A percentile compares a stretch with the other conserved stretches of the same genome.
These are phyloP conservation scores for Teunomyces funiuensis DNA, from an alignment of 805 yeast species.

Conservation along the genomic window DNA sequence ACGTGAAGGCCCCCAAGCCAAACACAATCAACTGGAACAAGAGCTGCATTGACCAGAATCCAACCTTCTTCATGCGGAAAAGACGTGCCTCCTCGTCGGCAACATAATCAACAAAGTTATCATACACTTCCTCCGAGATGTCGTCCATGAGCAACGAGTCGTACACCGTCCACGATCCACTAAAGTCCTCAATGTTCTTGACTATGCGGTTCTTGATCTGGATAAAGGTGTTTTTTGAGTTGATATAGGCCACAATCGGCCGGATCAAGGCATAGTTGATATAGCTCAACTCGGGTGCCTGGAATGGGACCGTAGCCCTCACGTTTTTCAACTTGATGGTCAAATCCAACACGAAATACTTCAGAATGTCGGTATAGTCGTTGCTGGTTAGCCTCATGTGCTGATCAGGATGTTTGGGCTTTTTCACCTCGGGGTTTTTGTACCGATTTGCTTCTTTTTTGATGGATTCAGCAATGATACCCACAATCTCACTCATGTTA, in stretches of 20 bases:
- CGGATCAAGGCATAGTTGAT: slow-evolving; percentile 87
- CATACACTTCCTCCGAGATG: slow-evolving; percentile 83
- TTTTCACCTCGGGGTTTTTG: slow-evolving; percentile 31
- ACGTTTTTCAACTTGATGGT: slow-evolving; percentile 80
- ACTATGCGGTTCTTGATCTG: slow-evolving; percentile 82
- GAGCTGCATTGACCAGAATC: slow-evolving; percentile 89
- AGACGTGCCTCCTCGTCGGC: slow-evolving; percentile 80
- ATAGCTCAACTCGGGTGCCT: slow-evolving; percentile 84
- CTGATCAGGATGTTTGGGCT: slow-evolving; percentile 27
- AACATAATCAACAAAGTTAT: slow-evolving; percentile 84
- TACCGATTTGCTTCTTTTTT: slow-evolving; percentile 50
- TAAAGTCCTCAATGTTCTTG: slow-evolving; percentile 78
- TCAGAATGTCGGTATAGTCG: slow-evolving; percentile 39
- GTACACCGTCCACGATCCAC: slow-evolving; percentile 95
- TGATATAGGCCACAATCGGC: slow-evolving; percentile 95
- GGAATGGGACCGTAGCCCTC: slow-evolving; percentile 84
- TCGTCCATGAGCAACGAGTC: slow-evolving; percentile 92
- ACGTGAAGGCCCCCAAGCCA: slow-evolving; percentile 65
- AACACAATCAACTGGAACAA: slow-evolving; percentile 78
- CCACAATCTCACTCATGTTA: slow-evolving; percentile 47
- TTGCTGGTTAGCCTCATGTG: slow-evolving; percentile 27
- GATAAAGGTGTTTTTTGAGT: slow-evolving; percentile 83
- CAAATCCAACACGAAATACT: slow-evolving; percentile 74
- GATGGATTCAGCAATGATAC: slow-evolving; percentile 46
- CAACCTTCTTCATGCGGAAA: slow-evolving; percentile 75